phyloP scores from a whole-genome alignment of 805 yeast species.

The Millerago galiae region DNA sequence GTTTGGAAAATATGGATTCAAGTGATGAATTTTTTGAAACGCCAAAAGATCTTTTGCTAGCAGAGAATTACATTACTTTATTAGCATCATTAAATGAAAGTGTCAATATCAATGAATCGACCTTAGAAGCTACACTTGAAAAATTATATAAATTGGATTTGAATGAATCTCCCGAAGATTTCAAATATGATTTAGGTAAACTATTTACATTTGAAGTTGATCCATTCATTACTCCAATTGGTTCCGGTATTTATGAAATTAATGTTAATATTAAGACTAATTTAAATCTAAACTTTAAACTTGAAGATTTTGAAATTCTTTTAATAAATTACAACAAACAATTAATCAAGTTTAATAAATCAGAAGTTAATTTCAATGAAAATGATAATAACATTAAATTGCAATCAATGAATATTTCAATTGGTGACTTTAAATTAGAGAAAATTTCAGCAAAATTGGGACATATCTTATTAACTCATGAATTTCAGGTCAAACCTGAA shows the following conservation, averaged over 20 bases:
- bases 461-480: slow-evolving; percentile 22
- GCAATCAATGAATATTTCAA: slow-evolving; percentile 23
- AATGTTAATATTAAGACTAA: slow-evolving; percentile 3
- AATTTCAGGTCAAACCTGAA: background rate
- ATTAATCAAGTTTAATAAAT: slow-evolving; percentile 2
- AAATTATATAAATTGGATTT: background rate
- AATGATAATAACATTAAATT: slow-evolving; percentile 14
- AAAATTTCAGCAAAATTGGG: slow-evolving; percentile 22
- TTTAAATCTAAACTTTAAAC: slow-evolving; percentile 18
- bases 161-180: background rate
- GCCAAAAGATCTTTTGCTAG: slow-evolving; percentile 6
- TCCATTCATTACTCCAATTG: slow-evolving; percentile 8
- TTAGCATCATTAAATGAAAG: slow-evolving; percentile 4
- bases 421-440: slow-evolving; percentile 30
- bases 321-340: slow-evolving; percentile 12
- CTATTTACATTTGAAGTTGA: slow-evolving; percentile 8
- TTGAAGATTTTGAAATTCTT: slow-evolving; percentile 18
- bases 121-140: slow-evolving; percentile 1
- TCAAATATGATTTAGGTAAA: slow-evolving; percentile 4
- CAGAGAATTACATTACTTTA: slow-evolving; percentile 7
- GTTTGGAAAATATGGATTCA: slow-evolving; percentile 43
- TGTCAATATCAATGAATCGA: background rate
- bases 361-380: background rate
- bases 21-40: slow-evolving; percentile 17
- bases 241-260: slow-evolving; percentile 11